Base-by-base conservation (phyloP, 768 basidiomycete species). In the Boletus rubroflammeus region DNA sequence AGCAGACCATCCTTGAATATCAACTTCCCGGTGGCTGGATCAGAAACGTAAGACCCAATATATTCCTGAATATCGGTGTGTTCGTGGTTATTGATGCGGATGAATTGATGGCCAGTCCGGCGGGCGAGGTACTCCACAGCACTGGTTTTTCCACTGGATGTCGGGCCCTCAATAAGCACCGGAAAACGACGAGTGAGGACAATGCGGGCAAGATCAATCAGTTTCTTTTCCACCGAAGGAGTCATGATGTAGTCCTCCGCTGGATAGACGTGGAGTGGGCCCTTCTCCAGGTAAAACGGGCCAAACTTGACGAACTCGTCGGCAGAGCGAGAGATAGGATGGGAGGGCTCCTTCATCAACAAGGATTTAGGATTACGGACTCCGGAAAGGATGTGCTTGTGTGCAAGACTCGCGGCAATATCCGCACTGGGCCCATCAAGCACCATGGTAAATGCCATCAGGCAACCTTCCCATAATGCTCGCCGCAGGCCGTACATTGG, bases 11-110 rank as follows among this genome's bases (percentile, higher is more conserved):
- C 97, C 62, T 88, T 88, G 74, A 97, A 98, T 9, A 91, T 84
- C 15, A 98, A 81, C 70, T 93, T 95, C n/a, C 97, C 97, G 0
- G 93, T 92, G 14, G 80, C 67, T 8, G 93, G 85, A 68, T 98
- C 94, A 3, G 97, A 95, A 23, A 95, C 84, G 66, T 99, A 99
- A 0, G 93, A 93, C 3, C 97, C 97, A 43, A 98, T 79, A 66
- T 99, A 99, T 67, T 99, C 97, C 66, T 99, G 97, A 47, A 99
- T 97, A 66, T 99, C 97, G 6, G 97, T 99, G 66, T 98, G 97
- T 59, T 99, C 97, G 73, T 99, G 97, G 64, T 99, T 99, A 75
- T 99, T 99, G 78, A 99, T 98, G 38, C 97, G 90, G 29, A 99
- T 85, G 70, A 98, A 98, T 34, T 81, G 84, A 75, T 99, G 97